These are phyloP conservation scores for Yamadazyma philogaea DNA, from an alignment of 805 yeast species.

Conservation along the genomic window DNA sequence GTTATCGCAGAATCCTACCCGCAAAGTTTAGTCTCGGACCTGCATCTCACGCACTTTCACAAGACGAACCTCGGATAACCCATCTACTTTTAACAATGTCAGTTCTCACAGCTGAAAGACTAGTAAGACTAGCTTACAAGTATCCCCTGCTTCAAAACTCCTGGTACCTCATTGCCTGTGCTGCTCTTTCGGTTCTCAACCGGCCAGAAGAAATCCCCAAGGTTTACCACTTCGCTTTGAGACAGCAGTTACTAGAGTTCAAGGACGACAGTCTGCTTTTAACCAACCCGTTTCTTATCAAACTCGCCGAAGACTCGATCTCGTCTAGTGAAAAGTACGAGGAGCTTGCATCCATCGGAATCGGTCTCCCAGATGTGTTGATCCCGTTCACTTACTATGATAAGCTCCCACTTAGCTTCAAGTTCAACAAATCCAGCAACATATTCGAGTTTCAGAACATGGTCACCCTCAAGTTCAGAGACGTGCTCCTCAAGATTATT, in stretches of 20 bases:
- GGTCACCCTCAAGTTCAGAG: constrained; percentile 60
- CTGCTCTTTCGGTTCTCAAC: constrained; percentile 77
- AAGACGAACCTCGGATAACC: not conserved
- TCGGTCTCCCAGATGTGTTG: constrained; percentile 39
- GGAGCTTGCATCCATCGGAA: constrained; percentile 41
- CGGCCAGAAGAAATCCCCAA: constrained; percentile 77
- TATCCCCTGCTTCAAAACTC: constrained; percentile 52
- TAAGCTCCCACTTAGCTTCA: constrained; percentile 36
- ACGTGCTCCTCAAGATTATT: constrained; percentile 71
- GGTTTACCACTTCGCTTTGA: constrained; percentile 65
- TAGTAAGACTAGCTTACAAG: constrained; percentile 49
- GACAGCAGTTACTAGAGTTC: constrained; percentile 40
- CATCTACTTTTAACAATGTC: constrained; percentile 4
- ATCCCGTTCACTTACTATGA: constrained; percentile 39
- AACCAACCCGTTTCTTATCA: constrained; percentile 31
- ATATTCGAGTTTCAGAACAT: constrained; percentile 32
- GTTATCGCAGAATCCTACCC: too few relatives aligned
- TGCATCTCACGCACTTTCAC: not conserved
- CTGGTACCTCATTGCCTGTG: constrained; percentile 82
- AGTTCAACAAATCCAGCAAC: constrained; percentile 31
- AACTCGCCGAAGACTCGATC: constrained; percentile 40
- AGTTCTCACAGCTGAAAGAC: constrained; percentile 48
- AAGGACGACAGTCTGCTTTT: constrained; percentile 24
- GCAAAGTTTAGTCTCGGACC: too few relatives aligned
- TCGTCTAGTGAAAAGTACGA: constrained; percentile 34